Evolutionary conservation across 1,139 yeast genomes (phyloP), one percentile per base, ranked within the genome.

Genomic region (Saccharomyces uvarum): DNA sequence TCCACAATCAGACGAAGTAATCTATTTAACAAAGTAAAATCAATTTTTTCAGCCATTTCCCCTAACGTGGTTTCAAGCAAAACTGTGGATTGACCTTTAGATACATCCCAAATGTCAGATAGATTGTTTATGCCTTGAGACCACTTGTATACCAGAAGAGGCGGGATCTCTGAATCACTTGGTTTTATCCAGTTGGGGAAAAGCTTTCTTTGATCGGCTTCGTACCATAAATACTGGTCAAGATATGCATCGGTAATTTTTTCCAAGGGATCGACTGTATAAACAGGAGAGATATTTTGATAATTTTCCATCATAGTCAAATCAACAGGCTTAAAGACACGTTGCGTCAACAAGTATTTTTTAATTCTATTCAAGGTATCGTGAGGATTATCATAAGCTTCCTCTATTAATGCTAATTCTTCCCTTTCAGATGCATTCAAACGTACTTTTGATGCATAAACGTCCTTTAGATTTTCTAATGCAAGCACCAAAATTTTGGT

Each of bases 121-220:
- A 90, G 71, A 62, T 90, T 89, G 67, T 90, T 93, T 54, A 93
- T 78, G n/a, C 97, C 97, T 65, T 88, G 96, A 63, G 91, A 84
- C 97, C 97, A 93, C 67, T 91, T 93, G 72, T 93, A 91, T 0
- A 88, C 96, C 58, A 91, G 74, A 47, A 91, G 71, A 0, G 97
- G 99, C 0, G 98, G 95, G 26, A 93, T 87, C 67, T 95, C 99
- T 31, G 89, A 82, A 65, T 93, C 99, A 61, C 88, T 84, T 4
- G 99, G 99, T 67, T 95, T 93, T 49, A 93, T 78, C 99, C 99
- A 95, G 66, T 86, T 86, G 2, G 99, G 99, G 71, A 95, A 95
- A 44, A 95, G 73, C 19, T 84, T 83, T 55, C 97, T 74, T 64
- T 87, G 85, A 53, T 89, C 97, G 4, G 95, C 93, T 70, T 93